Percentiles rank a stretch among this genome's conserved stretches.
These are phyloP conservation scores for Aspergillus sp. DNA, from an alignment of 2,329 filamentous ascomycete species.

Conservation along the genomic window DNA sequence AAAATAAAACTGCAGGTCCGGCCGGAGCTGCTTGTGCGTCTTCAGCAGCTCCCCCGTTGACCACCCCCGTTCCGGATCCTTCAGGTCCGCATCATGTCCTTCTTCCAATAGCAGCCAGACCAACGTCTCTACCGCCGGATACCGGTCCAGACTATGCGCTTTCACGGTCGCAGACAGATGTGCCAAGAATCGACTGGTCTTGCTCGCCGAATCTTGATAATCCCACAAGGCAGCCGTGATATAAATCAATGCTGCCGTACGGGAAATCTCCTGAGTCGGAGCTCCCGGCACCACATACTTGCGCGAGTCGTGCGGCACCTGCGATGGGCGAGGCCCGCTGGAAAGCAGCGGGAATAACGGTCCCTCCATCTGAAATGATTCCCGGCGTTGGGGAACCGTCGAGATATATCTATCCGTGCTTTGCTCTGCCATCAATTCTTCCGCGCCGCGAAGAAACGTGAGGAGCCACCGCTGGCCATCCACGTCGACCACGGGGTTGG, in stretches of 20 bases:
- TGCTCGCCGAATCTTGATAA: constrained; percentile 23
- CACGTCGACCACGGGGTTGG: constrained; percentile 4
- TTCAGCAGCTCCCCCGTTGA: constrained; percentile 31
- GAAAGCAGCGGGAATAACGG: constrained; percentile 36
- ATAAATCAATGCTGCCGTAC: constrained; percentile 34
- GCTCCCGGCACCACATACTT: constrained; percentile 31
- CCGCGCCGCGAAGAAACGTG: constrained; percentile 30
- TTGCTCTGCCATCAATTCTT: constrained; percentile 29
- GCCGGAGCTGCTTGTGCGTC: constrained; percentile 30
- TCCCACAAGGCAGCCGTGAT: constrained; percentile 35
- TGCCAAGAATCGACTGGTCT: constrained; percentile 29
- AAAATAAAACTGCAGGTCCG: constrained; percentile 34
- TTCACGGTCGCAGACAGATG: constrained; percentile 19
- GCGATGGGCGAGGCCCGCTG: constrained; percentile 35
- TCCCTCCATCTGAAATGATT: constrained; percentile 32
- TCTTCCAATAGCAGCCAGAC: constrained; percentile 37
- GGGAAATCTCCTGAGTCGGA: constrained; percentile 30
- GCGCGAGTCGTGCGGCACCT: constrained; percentile 30
- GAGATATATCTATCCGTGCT: constrained; percentile 19
- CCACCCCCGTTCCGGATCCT: constrained; percentile 32
- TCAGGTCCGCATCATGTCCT: constrained; percentile 29
- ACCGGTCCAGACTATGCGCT: constrained; percentile 27
- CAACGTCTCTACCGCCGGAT: constrained; percentile 35
- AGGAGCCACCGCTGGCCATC: constrained; percentile 25
- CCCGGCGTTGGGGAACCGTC: constrained; percentile 23